phyloP scores from a whole-genome alignment of 225 moss, liverwort and hornwort genomes.

The Sphagnum contortum region DNA sequence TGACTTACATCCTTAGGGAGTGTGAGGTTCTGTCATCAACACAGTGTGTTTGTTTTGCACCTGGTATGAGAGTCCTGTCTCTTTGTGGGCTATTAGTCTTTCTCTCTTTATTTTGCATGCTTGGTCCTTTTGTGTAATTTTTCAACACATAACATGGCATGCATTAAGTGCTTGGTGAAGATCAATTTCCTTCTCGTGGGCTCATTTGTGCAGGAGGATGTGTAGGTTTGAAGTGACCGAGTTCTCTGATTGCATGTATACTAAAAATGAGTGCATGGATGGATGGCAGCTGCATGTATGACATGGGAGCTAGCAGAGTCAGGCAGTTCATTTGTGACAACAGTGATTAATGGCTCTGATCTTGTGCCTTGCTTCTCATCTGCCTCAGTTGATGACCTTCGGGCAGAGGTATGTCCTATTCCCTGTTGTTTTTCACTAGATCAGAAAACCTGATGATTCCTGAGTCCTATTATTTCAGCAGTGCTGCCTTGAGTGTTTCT shows the following conservation, averaged over 20 bases:
- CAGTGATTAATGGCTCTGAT: constrained; percentile 84
- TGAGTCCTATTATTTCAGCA: too few relatives aligned
- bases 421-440: too few relatives aligned
- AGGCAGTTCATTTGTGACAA: constrained; percentile 56
- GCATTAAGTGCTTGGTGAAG: too few relatives aligned
- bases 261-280: too few relatives aligned
- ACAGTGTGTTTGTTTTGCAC: constrained; percentile 79
- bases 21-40: constrained; percentile 59
- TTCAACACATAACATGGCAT: too few relatives aligned
- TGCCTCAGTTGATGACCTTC: constrained; percentile 82
- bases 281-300: constrained; percentile 71
- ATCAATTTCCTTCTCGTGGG: too few relatives aligned
- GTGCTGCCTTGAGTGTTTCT: too few relatives aligned
- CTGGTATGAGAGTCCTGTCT: constrained; percentile 36
- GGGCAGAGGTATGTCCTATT: constrained; percentile 47
- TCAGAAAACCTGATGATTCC: too few relatives aligned
- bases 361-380: constrained; percentile 79
- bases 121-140: background rate
- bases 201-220: too few relatives aligned
- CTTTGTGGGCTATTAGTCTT: background rate
- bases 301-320: constrained; percentile 93
- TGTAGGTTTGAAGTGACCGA: too few relatives aligned
- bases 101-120: background rate
- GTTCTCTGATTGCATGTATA: background rate
- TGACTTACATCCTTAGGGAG: constrained; percentile 92